Evolutionary conservation across 139 green algal genomes (phyloP).

Genomic region (Edaphochlamys debaryana): DNA sequence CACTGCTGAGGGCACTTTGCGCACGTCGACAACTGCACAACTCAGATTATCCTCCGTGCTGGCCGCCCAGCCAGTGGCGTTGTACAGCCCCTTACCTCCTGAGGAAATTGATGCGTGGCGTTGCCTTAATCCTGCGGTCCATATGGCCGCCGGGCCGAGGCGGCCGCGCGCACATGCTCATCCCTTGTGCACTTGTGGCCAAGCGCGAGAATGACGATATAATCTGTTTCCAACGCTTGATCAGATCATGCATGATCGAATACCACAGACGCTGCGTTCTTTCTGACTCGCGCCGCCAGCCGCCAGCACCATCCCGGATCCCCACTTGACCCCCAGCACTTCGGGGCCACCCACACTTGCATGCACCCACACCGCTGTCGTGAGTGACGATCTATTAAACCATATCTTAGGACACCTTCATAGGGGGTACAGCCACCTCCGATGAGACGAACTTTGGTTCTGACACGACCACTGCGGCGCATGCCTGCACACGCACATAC

Average conservation of each 20-base stretch:
- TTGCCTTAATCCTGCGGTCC: no score
- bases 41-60: constrained; percentile 56
- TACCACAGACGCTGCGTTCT: constrained; percentile 66
- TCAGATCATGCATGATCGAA: constrained; percentile 44
- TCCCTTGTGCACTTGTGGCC: no score
- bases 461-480: background rate
- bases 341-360: no score
- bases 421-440: constrained; percentile 39
- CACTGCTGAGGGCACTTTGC: no score
- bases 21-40: background rate
- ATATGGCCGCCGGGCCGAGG: no score
- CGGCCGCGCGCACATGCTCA: no score
- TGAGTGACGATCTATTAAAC: constrained; percentile 53
- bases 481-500: background rate
- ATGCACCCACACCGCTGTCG: no score
- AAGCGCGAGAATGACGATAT: constrained; percentile 34
- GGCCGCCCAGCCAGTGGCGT: constrained; percentile 16
- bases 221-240: constrained; percentile 57
- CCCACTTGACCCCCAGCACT: no score
- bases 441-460: constrained; percentile 31
- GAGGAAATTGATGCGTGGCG: constrained; percentile 20
- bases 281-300: constrained; percentile 62
- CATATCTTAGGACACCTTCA: constrained; percentile 75
- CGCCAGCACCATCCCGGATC: no score
- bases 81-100: constrained; percentile 44